Evolutionary conservation across 768 basidiomycete species (phyloP).

Genomic region (Lactifluus hygrophoroides): DNA sequence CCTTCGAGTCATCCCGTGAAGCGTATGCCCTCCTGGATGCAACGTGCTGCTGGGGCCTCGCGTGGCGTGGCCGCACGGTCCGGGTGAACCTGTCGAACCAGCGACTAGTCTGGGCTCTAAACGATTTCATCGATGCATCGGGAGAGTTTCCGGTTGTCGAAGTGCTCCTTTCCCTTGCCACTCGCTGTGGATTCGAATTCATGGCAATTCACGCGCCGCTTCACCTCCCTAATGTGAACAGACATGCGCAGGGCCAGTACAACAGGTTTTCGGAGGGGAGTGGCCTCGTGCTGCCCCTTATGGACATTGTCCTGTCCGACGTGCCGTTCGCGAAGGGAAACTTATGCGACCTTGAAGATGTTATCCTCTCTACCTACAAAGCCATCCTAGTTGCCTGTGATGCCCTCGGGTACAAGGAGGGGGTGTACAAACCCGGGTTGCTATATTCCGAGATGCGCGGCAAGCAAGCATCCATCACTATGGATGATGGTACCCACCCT

Average conservation of each 20-base stretch:
- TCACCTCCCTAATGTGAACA: background rate
- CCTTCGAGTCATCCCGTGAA: slow-evolving; percentile 9
- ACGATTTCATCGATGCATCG: slow-evolving; percentile 2
- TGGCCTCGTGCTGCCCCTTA: slow-evolving; percentile 9
- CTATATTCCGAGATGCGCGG: slow-evolving; percentile 15
- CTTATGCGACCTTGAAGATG: slow-evolving; percentile 5
- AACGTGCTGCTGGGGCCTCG: slow-evolving; percentile 15
- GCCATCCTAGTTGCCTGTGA: background rate
- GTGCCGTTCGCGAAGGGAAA: background rate
- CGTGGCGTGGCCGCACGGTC: slow-evolving; percentile 15
- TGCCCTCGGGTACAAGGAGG: slow-evolving; percentile 8
- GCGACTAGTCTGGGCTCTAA: slow-evolving; percentile 16
- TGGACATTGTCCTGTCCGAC: slow-evolving; percentile 13
- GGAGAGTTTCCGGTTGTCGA: slow-evolving; percentile 8
- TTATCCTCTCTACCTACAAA: slow-evolving; percentile 10
- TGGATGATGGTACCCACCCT: background rate
- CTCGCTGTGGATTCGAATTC: slow-evolving; percentile 16
- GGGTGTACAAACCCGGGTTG: background rate
- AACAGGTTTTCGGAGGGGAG: slow-evolving; percentile 10
- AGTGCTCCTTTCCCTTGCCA: slow-evolving; percentile 12
- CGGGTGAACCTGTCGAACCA: slow-evolving; percentile 9
- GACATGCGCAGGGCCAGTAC: slow-evolving; percentile 1
- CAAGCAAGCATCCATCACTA: background rate
- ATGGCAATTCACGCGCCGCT: background rate
- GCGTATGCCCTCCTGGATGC: slow-evolving; percentile 18